Conservation (phyloP, 495 filamentous ascomycete genomes). For the Rusavskia elegans region DNA sequence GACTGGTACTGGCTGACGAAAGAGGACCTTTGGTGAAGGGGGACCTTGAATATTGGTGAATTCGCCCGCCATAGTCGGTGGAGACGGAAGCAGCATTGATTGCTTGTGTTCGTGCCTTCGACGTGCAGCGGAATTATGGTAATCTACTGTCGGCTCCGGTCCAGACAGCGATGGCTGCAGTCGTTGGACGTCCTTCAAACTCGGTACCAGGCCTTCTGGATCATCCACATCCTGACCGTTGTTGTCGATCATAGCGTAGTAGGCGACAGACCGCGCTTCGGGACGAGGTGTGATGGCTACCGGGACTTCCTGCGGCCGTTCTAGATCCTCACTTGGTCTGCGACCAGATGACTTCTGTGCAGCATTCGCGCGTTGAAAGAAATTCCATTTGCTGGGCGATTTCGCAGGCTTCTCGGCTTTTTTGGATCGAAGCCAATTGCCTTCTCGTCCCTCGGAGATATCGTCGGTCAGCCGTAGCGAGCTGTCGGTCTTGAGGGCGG, state of each 20-base stretch:
- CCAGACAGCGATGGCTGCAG: neutral
- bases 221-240: conserved; percentile 48
- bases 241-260: conserved; percentile 71
- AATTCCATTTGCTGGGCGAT: conserved; percentile 55
- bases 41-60: conserved; percentile 21
- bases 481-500: conserved; percentile 9
- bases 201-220: conserved; percentile 45
- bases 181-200: conserved; percentile 29
- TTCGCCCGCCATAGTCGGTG: conserved; percentile 30
- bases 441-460: conserved; percentile 21
- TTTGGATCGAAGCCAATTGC: conserved; percentile 21
- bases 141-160: neutral
- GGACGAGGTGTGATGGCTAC: conserved; percentile 24
- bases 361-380: conserved; percentile 57
- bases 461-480: conserved; percentile 6
- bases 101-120: conserved; percentile 24
- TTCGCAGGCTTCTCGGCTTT: conserved; percentile 17
- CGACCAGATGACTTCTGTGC: conserved; percentile 22
- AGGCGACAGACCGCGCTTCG: conserved; percentile 38
- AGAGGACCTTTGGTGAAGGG: conserved; percentile 24
- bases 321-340: conserved; percentile 20
- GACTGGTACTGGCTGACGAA: conserved; percentile 17
- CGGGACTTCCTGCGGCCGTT: conserved; percentile 23
- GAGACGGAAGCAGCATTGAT: conserved; percentile 39
- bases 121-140: neutral